Evolutionary conservation across 108 stramenopile species (phyloP).

Genomic region (Cylindrotheca fusiformis): DNA sequence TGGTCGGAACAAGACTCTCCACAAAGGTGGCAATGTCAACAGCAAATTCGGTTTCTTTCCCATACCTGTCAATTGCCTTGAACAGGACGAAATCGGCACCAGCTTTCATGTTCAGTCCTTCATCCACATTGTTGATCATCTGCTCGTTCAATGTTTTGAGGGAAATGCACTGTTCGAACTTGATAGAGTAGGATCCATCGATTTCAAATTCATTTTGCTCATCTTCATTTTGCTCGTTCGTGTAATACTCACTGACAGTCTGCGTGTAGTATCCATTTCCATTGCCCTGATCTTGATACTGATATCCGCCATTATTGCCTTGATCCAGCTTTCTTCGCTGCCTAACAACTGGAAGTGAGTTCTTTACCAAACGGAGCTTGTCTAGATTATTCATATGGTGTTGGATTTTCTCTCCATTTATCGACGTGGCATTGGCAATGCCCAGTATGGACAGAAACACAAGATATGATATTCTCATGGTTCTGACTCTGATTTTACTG

Average conservation of each 20-base stretch:
- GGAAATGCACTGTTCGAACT: conserved; percentile 35
- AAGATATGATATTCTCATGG: background rate
- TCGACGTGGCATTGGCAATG: background rate
- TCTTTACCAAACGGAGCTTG: background rate
- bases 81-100: conserved; percentile 59
- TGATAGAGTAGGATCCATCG: conserved; percentile 22
- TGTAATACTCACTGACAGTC: background rate
- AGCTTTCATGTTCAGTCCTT: conserved; percentile 30
- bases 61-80: conserved; percentile 48
- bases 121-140: conserved; percentile 16
- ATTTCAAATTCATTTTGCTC: conserved; percentile 16
- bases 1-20: conserved; percentile 34
- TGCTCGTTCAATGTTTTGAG: conserved; percentile 19
- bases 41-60: conserved; percentile 39
- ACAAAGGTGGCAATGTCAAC: conserved; percentile 51
- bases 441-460: background rate
- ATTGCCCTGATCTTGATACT: background rate
- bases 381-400: background rate
- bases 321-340: background rate
- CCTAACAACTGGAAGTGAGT: background rate
- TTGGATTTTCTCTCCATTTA: background rate
- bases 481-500: too few species aligned
- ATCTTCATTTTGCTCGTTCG: background rate
- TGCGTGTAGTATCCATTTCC: background rate
- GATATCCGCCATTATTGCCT: background rate